phyloP scores from a whole-genome alignment of 495 filamentous ascomycete species.

The Penicillium paradoxum region DNA sequence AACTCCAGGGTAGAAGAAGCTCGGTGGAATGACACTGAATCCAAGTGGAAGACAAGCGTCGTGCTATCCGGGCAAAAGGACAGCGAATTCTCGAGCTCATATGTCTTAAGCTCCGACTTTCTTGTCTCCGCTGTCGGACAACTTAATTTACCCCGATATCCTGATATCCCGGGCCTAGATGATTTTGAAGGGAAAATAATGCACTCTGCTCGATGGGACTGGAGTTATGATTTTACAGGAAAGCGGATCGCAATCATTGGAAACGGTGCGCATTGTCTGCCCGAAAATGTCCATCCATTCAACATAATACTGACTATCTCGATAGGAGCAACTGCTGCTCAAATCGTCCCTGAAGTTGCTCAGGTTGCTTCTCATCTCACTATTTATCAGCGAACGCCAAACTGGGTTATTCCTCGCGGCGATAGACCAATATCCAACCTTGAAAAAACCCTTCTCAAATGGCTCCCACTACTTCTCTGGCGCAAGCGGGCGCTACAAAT shows the following conservation, averaged over 20 bases:
- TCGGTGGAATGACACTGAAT: slow-evolving; percentile 51
- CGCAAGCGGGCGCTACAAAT: slow-evolving; percentile 44
- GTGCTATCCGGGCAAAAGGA: slow-evolving; percentile 43
- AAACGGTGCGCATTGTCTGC: slow-evolving; percentile 32
- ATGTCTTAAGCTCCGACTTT: slow-evolving; percentile 50
- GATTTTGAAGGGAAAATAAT: slow-evolving; percentile 48
- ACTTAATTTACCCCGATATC: slow-evolving; percentile 55
- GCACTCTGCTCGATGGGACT: slow-evolving; percentile 54
- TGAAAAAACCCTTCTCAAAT: slow-evolving; percentile 33
- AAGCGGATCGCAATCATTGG: slow-evolving; percentile 54
- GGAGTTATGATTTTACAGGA: slow-evolving; percentile 39
- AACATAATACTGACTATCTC: slow-evolving; percentile 33
- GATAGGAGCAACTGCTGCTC: slow-evolving; percentile 63
- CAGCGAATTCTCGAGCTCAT: slow-evolving; percentile 36
- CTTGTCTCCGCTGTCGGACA: slow-evolving; percentile 62
- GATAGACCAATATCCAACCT: slow-evolving; percentile 39
- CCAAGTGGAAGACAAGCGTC: slow-evolving; percentile 51
- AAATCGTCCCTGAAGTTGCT: slow-evolving; percentile 63
- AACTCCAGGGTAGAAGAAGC: slow-evolving; percentile 47
- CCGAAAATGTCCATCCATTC: neutral
- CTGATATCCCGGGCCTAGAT: slow-evolving; percentile 55
- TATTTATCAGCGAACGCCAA: slow-evolving; percentile 64
- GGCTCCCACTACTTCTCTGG: slow-evolving; percentile 43
- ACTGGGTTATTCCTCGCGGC: slow-evolving; percentile 55
- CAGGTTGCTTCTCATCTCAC: slow-evolving; percentile 51